Evolutionary conservation across 2,329 filamentous ascomycete species (phyloP), one percentile per base, ranked within the genome.

Genomic region (Fusarium veterinarium): DNA sequence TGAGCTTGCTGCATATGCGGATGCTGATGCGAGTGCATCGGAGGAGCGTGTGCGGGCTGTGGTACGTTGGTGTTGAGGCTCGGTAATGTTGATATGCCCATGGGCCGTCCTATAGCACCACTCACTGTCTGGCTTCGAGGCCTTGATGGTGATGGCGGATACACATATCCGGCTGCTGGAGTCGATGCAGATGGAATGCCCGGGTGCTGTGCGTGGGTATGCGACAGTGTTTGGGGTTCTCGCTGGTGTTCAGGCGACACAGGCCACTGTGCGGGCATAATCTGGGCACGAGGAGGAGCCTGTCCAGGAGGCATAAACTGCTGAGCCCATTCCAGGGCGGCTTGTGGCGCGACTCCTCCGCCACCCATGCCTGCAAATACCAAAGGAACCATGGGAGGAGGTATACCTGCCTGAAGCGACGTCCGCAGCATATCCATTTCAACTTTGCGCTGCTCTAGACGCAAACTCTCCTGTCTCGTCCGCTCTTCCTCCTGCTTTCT

Each of bases 401-500:
- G 92, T 56, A 95, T 90, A 16, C 92, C 92, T 41, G 91, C 90
- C 60, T 87, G 86, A 59, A 95, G 80, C 5, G 92, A 92, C 28
- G 92, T 90, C 60, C 88, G 86, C 64, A 95, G 82, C 82, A 95
- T 94, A 49, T 90, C 90, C 78, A 92, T 89, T 81, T 95, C 93
- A 62, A 93, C 86, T 76, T 87, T 91, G 51, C 92, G 86, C 81
- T 93, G 92, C 81, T 95, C 92, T 37, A 94, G 82, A 31, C 90
- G 90, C 46, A 93, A 82, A 37, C 85, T 84, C 80, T 94, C 93
- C 75, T 90, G 88, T 46, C 84, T 84, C 28, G 88, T 90, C 76
- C 87, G 91, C 81, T 94, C 92, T 81, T 94, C 92, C 81, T 95
- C 92, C 81, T 94, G 92, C 78, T 84, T 91, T 68, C 90, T 87